A percentile compares a stretch with the other conserved stretches of the same genome.
These are phyloP conservation scores for Monosporascus sp. DNA, from an alignment of 2,329 filamentous ascomycete genomes.

Conservation along the genomic window DNA sequence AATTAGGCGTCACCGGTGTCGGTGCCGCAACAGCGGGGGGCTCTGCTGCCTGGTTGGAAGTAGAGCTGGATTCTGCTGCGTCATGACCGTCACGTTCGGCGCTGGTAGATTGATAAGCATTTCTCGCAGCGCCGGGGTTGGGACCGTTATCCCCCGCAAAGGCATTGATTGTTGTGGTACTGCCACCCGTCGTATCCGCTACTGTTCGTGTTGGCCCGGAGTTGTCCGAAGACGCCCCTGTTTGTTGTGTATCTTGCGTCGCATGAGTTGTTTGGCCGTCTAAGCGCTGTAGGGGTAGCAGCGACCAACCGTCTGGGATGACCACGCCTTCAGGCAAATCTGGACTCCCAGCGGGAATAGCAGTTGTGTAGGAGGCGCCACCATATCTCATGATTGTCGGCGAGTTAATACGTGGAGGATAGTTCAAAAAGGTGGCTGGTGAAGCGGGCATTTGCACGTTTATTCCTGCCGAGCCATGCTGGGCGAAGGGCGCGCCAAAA, in stretches of 20 bases:
- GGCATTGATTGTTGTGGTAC: constrained; percentile 1
- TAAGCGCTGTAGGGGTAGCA: constrained; percentile 55
- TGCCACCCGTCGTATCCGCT: constrained; percentile 8
- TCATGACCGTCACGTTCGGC: not conserved
- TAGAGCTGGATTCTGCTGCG: constrained; percentile 4
- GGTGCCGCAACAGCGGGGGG: constrained; percentile 38
- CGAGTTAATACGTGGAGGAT: constrained; percentile 30
- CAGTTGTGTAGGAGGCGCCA: constrained; percentile 36
- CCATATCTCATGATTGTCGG: constrained; percentile 44
- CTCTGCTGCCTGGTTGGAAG: constrained; percentile 12
- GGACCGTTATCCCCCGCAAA: constrained; percentile 2
- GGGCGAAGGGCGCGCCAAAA: not conserved
- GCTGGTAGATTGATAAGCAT: not conserved
- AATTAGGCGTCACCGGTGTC: constrained; percentile 43
- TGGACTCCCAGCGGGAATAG: constrained; percentile 54
- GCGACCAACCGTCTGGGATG: constrained; percentile 59
- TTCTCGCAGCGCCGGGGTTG: constrained; percentile 1
- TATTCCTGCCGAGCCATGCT: not conserved
- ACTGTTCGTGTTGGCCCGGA: constrained; percentile 10
- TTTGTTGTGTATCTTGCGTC: constrained; percentile 7
- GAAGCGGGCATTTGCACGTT: constrained; percentile 13
- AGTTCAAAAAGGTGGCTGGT: constrained; percentile 14
- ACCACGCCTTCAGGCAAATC: constrained; percentile 60
- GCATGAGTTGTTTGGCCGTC: constrained; percentile 30
- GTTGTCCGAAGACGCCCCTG: constrained; percentile 5